Evolutionary conservation across 1,284 basidiomycete species (phyloP), one percentile per base, ranked within the genome.

Genomic region (Ustilago shanxiensis): DNA sequence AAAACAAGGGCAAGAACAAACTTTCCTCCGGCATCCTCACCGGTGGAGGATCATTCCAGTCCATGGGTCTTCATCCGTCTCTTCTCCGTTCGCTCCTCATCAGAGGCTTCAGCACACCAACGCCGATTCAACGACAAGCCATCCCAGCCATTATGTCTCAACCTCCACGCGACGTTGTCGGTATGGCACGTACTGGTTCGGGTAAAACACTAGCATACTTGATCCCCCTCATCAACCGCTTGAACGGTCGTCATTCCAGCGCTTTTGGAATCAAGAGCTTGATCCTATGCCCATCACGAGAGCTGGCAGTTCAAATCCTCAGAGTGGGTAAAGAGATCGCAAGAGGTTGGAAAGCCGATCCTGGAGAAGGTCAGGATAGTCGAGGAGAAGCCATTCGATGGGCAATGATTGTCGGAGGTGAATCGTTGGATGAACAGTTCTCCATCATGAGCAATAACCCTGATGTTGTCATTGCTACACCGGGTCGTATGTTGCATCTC

Each of bases 151-250:
- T 98, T 49, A 90, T 99, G 35, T 87, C 92, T 5, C 90, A 90
- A 55, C 95, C 97, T 45, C 94, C 95, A 2, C 89, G 94, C 57
- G 97, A 99, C 87, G 91, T 99, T 10, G 93, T 99, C 20, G 97
- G 95, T 60, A 99, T 99, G 97, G 96, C 97, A 24, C 90, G 97
- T 20, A 99, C 97, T 0, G 97, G 97, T 64, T 98, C 95, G 0
- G 97, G 97, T 72, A 99, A 99, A 88, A 98, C 96, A 14, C 90
- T 99, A 29, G 96, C 96, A 39, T 99, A 97, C 87, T 91, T 99
- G 88, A 89, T 99, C 22, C 97, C 97, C 51, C 89, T 99, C 14
- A 89, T 98, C 0, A 93, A 97, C 73, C 90, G 93, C 28, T 90
- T 99, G 11, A 91, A 93, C 26, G 93, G 93, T 18, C 88, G 91